Evolutionary conservation across 345 rosid genomes (phyloP), one percentile per base, ranked within the genome.

Genomic region (Murraya paniculata): DNA sequence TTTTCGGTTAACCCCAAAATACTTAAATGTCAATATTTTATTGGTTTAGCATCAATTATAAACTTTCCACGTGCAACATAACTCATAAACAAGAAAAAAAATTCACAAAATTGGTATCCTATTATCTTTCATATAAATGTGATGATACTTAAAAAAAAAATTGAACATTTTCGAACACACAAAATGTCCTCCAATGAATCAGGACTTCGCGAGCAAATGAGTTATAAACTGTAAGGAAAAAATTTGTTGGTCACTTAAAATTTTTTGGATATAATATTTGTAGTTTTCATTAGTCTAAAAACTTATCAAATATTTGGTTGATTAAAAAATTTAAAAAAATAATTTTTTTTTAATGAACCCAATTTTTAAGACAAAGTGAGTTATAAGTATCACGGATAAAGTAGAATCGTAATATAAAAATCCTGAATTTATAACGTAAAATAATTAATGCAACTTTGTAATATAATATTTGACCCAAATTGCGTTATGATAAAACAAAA

Each of bases 21-120:
- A 64, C 28, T 64, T 58, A 68, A 53, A 33, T 80, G 86, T 65
- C 70, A 61, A 6, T 6, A 22, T 50, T 39, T 80, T 7, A 78
- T 13, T 59, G 76, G 73, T 19, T 72, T 9, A 48, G 7, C 56
- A 64, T 62, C 65, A 58, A 5, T 35, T 59, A 2, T 48, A 31
- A 18, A 48, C 75, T 77, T 73, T 64, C 35, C 66, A 33, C 21
- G 36, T 75, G 68, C 57, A 21, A 55, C 35, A 39, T 31, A 10
- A n/a, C 33, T 21, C 62, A n/a, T 11, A 10, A 10, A 24, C 64
- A 25, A 9, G 4, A 25, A 53, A 18, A 53, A 50, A 53, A 60
- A 24, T 0, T 9, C 14, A 27, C 30, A 13, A 60, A 25, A 60
- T 60, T 60, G 22, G 18, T 19, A 53, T 18, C 57, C 5, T 7